These are phyloP conservation scores for Solanum stenotomum DNA, from an alignment of 257 asterid genomes.

Conservation along the genomic window DNA sequence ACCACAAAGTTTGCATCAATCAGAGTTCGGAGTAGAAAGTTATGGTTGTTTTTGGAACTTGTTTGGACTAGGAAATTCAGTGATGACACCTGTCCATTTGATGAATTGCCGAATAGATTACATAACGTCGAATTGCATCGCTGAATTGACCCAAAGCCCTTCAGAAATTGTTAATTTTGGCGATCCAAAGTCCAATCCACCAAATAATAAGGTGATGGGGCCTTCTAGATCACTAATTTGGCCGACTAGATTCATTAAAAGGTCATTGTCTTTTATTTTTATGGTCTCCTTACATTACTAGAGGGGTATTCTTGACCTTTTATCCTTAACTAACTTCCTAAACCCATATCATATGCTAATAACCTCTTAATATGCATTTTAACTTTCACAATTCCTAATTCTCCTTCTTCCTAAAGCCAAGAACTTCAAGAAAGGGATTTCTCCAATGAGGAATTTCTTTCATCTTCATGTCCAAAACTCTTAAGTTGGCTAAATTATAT, in stretches of 20 bases:
- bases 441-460: neutral
- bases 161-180: too few relatives aligned
- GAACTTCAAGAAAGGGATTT: neutral
- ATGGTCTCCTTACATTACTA: too few relatives aligned
- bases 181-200: neutral
- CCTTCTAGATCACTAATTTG: neutral
- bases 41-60: too few relatives aligned
- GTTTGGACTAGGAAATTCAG: too few relatives aligned
- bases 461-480: too few relatives aligned
- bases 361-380: neutral
- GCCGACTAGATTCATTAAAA: neutral
- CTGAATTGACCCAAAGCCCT: neutral
- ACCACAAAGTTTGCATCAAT: too few relatives aligned
- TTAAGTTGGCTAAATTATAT: too few relatives aligned
- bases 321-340: neutral
- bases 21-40: too few relatives aligned
- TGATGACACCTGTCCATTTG: too few relatives aligned
- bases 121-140: too few relatives aligned
- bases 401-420: neutral
- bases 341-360: neutral
- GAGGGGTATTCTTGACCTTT: neutral
- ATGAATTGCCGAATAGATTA: too few relatives aligned
- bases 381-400: neutral
- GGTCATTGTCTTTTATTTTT: too few relatives aligned
- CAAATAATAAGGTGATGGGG: neutral